These are phyloP conservation scores for Nemania sp. DNA, from an alignment of 2,329 filamentous ascomycete species.

Conservation along the genomic window DNA sequence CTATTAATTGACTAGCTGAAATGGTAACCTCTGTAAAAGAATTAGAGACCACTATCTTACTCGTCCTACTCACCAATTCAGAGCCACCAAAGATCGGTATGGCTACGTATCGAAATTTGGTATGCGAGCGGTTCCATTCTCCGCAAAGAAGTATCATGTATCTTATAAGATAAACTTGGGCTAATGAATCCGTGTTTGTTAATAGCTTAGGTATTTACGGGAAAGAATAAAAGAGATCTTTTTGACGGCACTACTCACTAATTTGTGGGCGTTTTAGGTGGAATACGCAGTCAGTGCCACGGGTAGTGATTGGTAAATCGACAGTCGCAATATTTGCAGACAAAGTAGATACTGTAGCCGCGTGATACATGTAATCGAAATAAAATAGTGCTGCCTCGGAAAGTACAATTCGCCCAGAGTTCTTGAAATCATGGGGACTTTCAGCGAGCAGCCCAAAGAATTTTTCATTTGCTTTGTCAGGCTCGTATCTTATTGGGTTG, in stretches of 20 bases:
- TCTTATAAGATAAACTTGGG: no score
- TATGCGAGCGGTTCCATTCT: slow-evolving; percentile 5
- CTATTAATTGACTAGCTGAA: no score
- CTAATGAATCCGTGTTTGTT: no score
- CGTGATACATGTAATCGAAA: neutral
- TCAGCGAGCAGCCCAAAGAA: slow-evolving; percentile 8
- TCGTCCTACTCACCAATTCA: neutral
- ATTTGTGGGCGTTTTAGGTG: neutral
- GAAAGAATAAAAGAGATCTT: neutral
- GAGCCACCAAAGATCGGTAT: no score
- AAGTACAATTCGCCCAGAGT: slow-evolving; percentile 1
- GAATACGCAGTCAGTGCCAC: no score
- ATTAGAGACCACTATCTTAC: neutral
- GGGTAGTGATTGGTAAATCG: neutral
- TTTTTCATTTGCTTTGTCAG: neutral
- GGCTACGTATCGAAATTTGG: neutral
- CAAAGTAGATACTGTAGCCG: neutral
- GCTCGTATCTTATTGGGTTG: neutral
- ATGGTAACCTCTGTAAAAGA: no score
- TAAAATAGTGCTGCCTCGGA: neutral
- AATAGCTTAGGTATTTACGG: no score
- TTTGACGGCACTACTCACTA: neutral
- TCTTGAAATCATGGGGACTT: slow-evolving; percentile 7
- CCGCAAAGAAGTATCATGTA: slow-evolving; percentile 12
- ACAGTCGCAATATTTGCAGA: neutral